phyloP scores from a whole-genome alignment of 2,329 filamentous ascomycete genomes.

The Talaromyces sp. region DNA sequence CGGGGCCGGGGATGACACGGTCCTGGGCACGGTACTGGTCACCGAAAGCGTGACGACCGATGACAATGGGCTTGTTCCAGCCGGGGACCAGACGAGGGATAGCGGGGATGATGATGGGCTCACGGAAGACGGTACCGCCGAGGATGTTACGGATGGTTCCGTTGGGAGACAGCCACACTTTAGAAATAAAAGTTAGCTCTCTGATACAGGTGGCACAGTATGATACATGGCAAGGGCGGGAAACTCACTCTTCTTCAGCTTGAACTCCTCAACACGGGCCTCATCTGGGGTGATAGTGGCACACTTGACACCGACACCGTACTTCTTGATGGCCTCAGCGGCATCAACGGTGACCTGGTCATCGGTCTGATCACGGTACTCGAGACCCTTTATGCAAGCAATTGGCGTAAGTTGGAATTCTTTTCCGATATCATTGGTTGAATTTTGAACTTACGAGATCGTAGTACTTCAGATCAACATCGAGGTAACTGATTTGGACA shows the following conservation, averaged over 20 bases:
- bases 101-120: slow-evolving; percentile 93
- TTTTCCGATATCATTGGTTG: not conserved
- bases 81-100: slow-evolving; percentile 92
- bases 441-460: slow-evolving; percentile 61
- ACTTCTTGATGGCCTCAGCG: slow-evolving; percentile 98
- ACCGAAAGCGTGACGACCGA: slow-evolving; percentile 96
- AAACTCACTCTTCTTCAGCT: slow-evolving; percentile 88
- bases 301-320: slow-evolving; percentile 98
- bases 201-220: slow-evolving; percentile 1
- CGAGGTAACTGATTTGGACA: slow-evolving; percentile 66
- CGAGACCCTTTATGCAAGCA: slow-evolving; percentile 64
- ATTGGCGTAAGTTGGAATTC: slow-evolving; percentile 11
- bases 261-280: slow-evolving; percentile 94
- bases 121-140: slow-evolving; percentile 97
- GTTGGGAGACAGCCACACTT: slow-evolving; percentile 98
- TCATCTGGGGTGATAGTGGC: slow-evolving; percentile 99
- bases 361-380: slow-evolving; percentile 93
- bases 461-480: slow-evolving; percentile 98
- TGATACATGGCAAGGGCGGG: slow-evolving; percentile 4
- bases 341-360: slow-evolving; percentile 95
- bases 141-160: slow-evolving; percentile 75
- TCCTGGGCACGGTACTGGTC: slow-evolving; percentile 99
- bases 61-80: slow-evolving; percentile 99
- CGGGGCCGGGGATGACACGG: slow-evolving; percentile 76
- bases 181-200: slow-evolving; percentile 16